Evolutionary conservation across 2,329 filamentous ascomycete genomes (phyloP).

Genomic region (Exophiala mesophila): DNA sequence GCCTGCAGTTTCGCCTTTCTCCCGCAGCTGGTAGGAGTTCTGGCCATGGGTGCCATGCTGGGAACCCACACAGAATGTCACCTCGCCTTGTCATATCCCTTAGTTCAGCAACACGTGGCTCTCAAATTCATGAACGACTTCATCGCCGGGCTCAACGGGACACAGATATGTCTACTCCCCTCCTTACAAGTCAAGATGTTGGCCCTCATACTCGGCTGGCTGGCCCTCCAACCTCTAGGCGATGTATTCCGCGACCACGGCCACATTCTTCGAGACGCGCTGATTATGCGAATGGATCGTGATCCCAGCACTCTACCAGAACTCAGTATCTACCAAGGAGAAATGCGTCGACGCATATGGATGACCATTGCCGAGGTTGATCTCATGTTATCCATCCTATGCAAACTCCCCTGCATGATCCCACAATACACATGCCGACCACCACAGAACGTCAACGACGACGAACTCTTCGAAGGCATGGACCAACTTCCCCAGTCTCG

Average conservation of each 20-base stretch:
- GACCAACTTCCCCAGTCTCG: constrained; percentile 10
- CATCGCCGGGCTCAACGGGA: constrained; percentile 5
- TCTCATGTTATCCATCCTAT: constrained; percentile 27
- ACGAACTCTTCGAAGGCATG: constrained; percentile 19
- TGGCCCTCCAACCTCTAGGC: constrained; percentile 11
- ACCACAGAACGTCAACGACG: constrained; percentile 24
- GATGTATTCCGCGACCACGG: constrained; percentile 22
- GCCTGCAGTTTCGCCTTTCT: constrained; percentile 19
- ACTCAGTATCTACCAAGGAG: constrained; percentile 24
- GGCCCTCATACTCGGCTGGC: constrained; percentile 20
- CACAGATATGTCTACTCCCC: constrained; percentile 17
- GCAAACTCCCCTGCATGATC: constrained; percentile 24
- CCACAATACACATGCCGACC: constrained; percentile 16
- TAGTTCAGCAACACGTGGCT: constrained; percentile 11
- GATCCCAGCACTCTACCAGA: constrained; percentile 12
- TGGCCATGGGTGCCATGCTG: constrained; percentile 16
- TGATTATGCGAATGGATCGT: constrained; percentile 22
- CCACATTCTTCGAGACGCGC: constrained; percentile 20
- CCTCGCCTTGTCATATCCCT: constrained; percentile 9
- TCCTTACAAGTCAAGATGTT: constrained; percentile 22
- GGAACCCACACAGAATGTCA: constrained; percentile 22
- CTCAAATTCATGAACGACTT: constrained; percentile 18
- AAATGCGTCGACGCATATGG: constrained; percentile 31
- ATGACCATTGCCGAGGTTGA: constrained; percentile 30
- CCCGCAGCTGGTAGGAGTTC: constrained; percentile 21